A percentile compares a stretch with the other conserved stretches of the same genome.
These are phyloP conservation scores for Xerocomellus intermedius DNA, from an alignment of 768 basidiomycete species.

Conservation along the genomic window DNA sequence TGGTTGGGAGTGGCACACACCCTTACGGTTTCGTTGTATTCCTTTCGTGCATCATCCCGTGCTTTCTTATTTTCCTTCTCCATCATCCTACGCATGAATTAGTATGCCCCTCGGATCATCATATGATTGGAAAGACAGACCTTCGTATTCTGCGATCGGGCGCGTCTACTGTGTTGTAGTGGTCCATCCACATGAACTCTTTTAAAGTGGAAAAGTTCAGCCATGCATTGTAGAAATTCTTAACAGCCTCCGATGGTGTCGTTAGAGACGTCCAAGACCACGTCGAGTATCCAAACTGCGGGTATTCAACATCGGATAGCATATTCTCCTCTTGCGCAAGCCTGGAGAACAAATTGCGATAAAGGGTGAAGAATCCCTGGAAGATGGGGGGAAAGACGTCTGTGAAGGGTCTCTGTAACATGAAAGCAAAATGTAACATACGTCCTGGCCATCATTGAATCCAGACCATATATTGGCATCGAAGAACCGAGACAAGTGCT, in stretches of 20 bases:
- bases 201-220: conserved; percentile 83
- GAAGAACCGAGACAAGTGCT: conserved; percentile 84
- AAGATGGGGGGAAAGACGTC: background rate
- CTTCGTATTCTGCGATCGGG: conserved; percentile 84
- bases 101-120: background rate
- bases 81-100: conserved; percentile 59
- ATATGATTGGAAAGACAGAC: conserved; percentile 33
- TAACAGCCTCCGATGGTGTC: conserved; percentile 49
- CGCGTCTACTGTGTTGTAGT: conserved; percentile 80
- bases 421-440: conserved; percentile 33
- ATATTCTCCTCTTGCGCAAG: conserved; percentile 74
- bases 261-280: conserved; percentile 67
- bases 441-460: conserved; percentile 62
- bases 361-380: conserved; percentile 89
- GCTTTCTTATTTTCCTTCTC: conserved; percentile 95
- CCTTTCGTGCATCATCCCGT: conserved; percentile 80
- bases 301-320: conserved; percentile 53
- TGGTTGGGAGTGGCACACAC: conserved; percentile 44
- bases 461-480: conserved; percentile 65
- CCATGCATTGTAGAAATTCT: conserved; percentile 85
- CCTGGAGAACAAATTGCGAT: conserved; percentile 81
- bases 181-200: conserved; percentile 84
- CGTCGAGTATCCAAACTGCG: conserved; percentile 76
- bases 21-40: conserved; percentile 90
- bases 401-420: background rate